Base-by-base conservation (phyloP, 768 basidiomycete genomes). In the Xerocomus brunneocitrinus region DNA sequence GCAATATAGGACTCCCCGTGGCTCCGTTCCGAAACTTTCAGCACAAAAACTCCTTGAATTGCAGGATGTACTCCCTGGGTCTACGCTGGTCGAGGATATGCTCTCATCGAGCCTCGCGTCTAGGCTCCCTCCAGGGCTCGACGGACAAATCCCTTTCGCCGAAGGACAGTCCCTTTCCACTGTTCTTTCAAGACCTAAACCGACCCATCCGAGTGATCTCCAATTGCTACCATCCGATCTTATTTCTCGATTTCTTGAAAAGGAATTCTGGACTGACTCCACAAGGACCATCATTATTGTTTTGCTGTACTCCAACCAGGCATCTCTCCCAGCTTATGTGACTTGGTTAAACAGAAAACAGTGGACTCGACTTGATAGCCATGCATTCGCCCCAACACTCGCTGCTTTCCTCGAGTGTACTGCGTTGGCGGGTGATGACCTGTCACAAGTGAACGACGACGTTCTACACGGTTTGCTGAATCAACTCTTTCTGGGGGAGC, bases 381-480 rank as follows among this genome's bases (percentile, higher is more conserved):
- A 69, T 10, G 62, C 70, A 28, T 62, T 80, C 14, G 63, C 76
- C 22, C 60, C 67, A 0, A 71, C 79, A 8, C 43, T 84, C 6
- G 67, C 73, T 45, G 76, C 79, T 6, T 75, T 79, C 49, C 63
- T 83, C n/a, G 81, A 84, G 25, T 61, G 68, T 30, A 56, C 54
- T 9, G 60, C 56, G n/a, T 44, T 61, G 24, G 59, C 57, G 3
- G 13, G 57, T 2, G 55, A 57, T 8, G 50, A 65, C 30, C n/a
- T 71, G 39, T 58, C 61, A 2, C 47, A 52, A 14, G 50, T 61
- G 1, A 54, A 69, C 14, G 51, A 58, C 31, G 62, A 66, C 8
- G 41, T 63, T 19, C 74, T 77, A 66, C n/a, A 55, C 1, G 56
- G 57, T 10, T 65, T 73, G 32, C 50, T 78, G 28, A 45, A 66